Evolutionary conservation across 106 monocot species (phyloP), one percentile per base, ranked within the genome.

Genomic region (Dioscorea zingiberensis): DNA sequence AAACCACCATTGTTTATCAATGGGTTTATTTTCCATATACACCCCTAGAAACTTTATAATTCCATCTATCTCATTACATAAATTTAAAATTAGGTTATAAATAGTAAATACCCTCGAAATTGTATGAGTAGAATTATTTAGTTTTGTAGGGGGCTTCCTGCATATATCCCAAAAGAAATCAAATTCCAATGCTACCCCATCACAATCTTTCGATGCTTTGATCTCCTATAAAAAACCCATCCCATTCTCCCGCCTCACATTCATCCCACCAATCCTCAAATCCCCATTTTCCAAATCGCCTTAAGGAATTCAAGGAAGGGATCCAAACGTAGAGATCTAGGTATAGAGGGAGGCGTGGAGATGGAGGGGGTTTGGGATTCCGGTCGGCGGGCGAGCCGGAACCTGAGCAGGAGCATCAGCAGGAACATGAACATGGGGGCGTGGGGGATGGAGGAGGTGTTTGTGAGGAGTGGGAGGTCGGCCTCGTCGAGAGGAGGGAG

Each of bases 361-460:
- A 70, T 85, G 81, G 88, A 89, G 73, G 72, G 30, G 48, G 81
- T 79, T 29, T 81, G 76, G 76, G 81, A 76, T 19, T 77, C 82
- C n/a, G 85, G 81, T 25, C 28, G 77, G 45, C 60, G 74, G 47
- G 74, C 70, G 46, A 80, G 79, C 65, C 30, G 63, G 69, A 59
- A 46, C 69, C 44, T 85, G 9, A 72, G 82, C 44, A 21, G 75
- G 53, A 75, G 81, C 74, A 73, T 74, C 3, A 58, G 80, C 54
- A 23, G 74, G 38, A 72, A 63, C 64, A 71, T 73, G 77, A 70
- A 59, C 28, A 66, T 72, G 54, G 68, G 54, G 7, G 53, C 58
- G 13, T 84, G 74, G 75, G 78, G 80, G 17, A 48, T 76, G 62
- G 88, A 89, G 22, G 84, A 85, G n/a, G 78, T 68, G 12, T 82